Base-by-base conservation (phyloP, 768 basidiomycete species). In the Leccinum longicurvipes region DNA sequence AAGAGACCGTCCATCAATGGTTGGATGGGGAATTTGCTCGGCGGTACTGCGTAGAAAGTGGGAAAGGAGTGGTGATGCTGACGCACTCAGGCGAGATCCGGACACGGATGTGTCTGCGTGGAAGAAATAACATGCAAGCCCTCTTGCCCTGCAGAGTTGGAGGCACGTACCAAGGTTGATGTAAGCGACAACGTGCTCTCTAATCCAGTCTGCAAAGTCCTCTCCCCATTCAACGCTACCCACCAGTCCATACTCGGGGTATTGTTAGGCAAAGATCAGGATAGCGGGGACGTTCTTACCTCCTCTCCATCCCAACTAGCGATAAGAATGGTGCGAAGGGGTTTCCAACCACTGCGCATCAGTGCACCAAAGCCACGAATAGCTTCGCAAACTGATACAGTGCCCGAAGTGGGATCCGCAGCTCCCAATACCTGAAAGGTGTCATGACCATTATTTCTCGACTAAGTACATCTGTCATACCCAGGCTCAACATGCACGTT, bases 151-250 rank as follows among this genome's bases (percentile, higher is more conserved):
- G 6, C 15, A 17, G 32, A 34, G 32, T 17, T 34, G 15, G 32
- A 25, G 11, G 25, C 27, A 62, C 71, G 31, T 67, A 73, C 79
- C 85, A n/a, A 93, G 76, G 67, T 98, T 98, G 60, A 97, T 73
- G 66, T 98, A 98, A 8, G 91, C 81, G n/a, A 92, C 93, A 46
- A 88, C 90, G 58, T 95, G 82, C 34, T 86, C 76, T 36, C 81
- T 78, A 34, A 98, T 83, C 84, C 89, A 96, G 14, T 82, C 77
- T 0, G 84, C 67, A 65, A 96, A 98, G 67, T 98, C 96, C 70
- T 98, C 96, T 4, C 86, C 93, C 83, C 89, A 97, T 74, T 98
- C 96, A 6, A 91, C 94, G 65, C 87, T 89, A 19, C 96, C 96
- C 32, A 91, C 69, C 42, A 93, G 77, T 19, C 90, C 91, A 52